Evolutionary conservation across 164 flowering plant species (phyloP).

Genomic region (Paratinospora sagittata): DNA sequence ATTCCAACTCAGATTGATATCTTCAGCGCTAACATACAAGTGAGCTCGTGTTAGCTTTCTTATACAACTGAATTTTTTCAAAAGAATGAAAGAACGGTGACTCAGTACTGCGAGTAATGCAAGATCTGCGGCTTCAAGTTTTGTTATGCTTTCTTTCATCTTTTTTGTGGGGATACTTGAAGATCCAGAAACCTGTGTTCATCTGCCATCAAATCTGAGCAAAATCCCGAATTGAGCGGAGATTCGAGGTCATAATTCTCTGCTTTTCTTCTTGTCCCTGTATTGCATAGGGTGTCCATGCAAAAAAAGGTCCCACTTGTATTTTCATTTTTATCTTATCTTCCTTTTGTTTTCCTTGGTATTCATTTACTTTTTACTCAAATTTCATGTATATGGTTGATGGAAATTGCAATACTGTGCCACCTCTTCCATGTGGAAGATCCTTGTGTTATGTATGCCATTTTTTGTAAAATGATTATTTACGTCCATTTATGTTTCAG

Average conservation of each 20-base stretch:
- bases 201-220: background rate
- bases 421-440: background rate
- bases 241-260: slow-evolving; percentile 4
- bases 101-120: slow-evolving; percentile 10
- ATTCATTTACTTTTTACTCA: slow-evolving; percentile 7
- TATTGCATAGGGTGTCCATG: background rate
- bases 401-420: slow-evolving; percentile 8
- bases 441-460: slow-evolving; percentile 11
- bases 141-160: slow-evolving; percentile 15
- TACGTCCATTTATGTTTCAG: background rate
- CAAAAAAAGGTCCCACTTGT: slow-evolving; percentile 1
- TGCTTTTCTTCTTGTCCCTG: background rate
- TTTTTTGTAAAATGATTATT: slow-evolving; percentile 13
- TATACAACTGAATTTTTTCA: slow-evolving; percentile 11
- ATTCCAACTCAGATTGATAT: slow-evolving; percentile 71
- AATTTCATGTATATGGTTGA: slow-evolving; percentile 15
- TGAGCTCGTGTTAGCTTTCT: slow-evolving; percentile 6
- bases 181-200: background rate
- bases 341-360: background rate
- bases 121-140: slow-evolving; percentile 11
- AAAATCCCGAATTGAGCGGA: background rate
- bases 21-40: slow-evolving; percentile 3
- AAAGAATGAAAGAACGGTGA: slow-evolving; percentile 8
- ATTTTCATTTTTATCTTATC: background rate
- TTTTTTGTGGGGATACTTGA: slow-evolving; percentile 11